These are phyloP conservation scores for Calamus simplicifolius DNA, from an alignment of 176 grass and related monocot genomes.

Conservation along the genomic window DNA sequence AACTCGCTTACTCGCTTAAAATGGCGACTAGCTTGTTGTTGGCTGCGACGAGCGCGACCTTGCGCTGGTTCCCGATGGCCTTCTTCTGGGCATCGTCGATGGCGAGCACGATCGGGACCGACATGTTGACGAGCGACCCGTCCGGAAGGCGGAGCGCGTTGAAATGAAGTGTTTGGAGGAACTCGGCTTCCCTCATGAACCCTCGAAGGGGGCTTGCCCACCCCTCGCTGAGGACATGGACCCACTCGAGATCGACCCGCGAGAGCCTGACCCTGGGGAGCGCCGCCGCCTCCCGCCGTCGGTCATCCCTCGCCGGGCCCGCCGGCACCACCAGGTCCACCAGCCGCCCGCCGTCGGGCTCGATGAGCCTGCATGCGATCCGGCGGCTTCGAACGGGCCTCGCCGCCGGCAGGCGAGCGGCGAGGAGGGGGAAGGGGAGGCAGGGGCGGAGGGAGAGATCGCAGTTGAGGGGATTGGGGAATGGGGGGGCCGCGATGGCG, in stretches of 20 bases:
- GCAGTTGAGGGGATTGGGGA: background rate
- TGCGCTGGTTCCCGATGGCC: slow-evolving; percentile 44
- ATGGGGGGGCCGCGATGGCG: background rate
- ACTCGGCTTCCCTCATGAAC: slow-evolving; percentile 97
- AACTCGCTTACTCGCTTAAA: slow-evolving; percentile 50
- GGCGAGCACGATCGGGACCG: slow-evolving; percentile 93
- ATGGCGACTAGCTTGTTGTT: slow-evolving; percentile 51
- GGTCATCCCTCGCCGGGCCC: slow-evolving; percentile 37
- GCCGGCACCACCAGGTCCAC: slow-evolving; percentile 66
- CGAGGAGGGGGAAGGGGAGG: background rate
- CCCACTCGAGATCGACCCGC: slow-evolving; percentile 68
- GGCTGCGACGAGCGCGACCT: slow-evolving; percentile 64
- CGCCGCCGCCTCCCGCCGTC: slow-evolving; percentile 47
- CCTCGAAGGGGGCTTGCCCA: slow-evolving; percentile 92
- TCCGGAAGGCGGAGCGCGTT: slow-evolving; percentile 69
- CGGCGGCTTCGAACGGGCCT: background rate
- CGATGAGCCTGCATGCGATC: slow-evolving; percentile 50
- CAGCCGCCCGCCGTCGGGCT: slow-evolving; percentile 80
- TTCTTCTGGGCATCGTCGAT: slow-evolving; percentile 61
- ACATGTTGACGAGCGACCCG: slow-evolving; percentile 78
- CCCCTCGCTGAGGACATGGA: slow-evolving; percentile 94
- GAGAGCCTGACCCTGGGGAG: slow-evolving; percentile 45
- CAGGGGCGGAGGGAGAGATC: background rate
- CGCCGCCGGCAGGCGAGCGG: slow-evolving; percentile 6
- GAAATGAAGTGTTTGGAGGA: slow-evolving; percentile 99